Conservation (phyloP, 2,329 filamentous ascomycete genomes). For the Colletotrichum sp. region DNA sequence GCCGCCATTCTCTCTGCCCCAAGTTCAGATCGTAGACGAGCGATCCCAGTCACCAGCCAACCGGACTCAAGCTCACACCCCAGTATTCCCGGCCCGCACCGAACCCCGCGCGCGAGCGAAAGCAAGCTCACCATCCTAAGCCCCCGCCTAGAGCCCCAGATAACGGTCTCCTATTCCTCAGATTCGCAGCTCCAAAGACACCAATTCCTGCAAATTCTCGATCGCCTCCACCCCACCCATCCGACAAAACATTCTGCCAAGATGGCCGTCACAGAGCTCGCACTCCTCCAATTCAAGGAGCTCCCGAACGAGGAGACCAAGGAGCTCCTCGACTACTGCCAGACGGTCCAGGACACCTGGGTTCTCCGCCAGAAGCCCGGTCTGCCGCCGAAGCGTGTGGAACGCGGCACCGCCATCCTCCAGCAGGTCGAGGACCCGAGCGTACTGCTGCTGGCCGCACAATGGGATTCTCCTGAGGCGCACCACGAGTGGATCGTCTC, state of each 20-base stretch:
- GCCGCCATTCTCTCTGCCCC: not conserved
- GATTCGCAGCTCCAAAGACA: not conserved
- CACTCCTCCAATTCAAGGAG: slow-evolving; percentile 35
- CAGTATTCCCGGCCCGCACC: slow-evolving; percentile 7
- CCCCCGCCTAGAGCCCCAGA: not conserved
- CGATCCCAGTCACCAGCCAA: not conserved
- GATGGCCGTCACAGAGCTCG: slow-evolving; percentile 47
- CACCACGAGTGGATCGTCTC: slow-evolving; percentile 50
- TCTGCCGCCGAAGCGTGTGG: slow-evolving; percentile 40
- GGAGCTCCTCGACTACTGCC: slow-evolving; percentile 33
- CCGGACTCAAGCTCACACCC: not conserved
- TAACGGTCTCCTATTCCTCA: not conserved
- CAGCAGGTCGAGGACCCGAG: slow-evolving; percentile 40
- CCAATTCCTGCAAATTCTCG: not conserved
- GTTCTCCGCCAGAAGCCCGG: slow-evolving; percentile 35
- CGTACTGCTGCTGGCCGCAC: slow-evolving; percentile 46
- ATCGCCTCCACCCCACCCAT: no score
- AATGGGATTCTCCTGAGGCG: slow-evolving; percentile 47
- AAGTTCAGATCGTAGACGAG: not conserved
- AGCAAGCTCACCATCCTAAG: not conserved
- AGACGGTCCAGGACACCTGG: slow-evolving; percentile 45
- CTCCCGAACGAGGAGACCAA: slow-evolving; percentile 35
- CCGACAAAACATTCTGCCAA: not conserved
- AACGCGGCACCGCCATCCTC: slow-evolving; percentile 36
- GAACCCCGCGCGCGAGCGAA: slow-evolving; percentile 2